These are phyloP conservation scores for Chloranthus sessilifolius DNA, from an alignment of 164 flowering plant genomes.

Conservation along the genomic window DNA sequence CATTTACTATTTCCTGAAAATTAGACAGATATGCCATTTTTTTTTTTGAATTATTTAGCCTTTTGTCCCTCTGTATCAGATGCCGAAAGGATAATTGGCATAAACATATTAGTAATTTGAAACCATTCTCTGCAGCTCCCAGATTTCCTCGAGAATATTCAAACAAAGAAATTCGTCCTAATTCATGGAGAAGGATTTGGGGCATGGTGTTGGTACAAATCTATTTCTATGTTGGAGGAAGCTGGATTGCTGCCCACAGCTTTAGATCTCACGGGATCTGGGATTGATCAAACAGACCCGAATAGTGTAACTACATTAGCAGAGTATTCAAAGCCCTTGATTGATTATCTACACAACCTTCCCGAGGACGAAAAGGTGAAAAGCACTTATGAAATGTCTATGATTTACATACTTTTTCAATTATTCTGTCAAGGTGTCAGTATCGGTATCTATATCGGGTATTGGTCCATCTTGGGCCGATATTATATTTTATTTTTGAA, in stretches of 20 bases:
- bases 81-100: too few relatives aligned
- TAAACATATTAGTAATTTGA: background rate
- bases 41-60: too few relatives aligned
- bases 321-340: conserved; percentile 81
- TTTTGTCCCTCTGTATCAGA: too few relatives aligned
- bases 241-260: conserved; percentile 64
- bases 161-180: conserved; percentile 62
- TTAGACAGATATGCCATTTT: too few relatives aligned
- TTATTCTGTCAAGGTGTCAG: background rate
- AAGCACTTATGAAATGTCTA: background rate
- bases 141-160: conserved; percentile 58
- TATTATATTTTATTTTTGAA: too few relatives aligned
- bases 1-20: too few relatives aligned
- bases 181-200: conserved; percentile 99
- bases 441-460: too few relatives aligned
- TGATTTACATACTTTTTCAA: too few relatives aligned
- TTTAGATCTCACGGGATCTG: conserved; percentile 84
- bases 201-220: conserved; percentile 99
- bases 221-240: conserved; percentile 85
- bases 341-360: conserved; percentile 54
- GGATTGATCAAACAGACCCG: conserved; percentile 60
- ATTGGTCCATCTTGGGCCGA: too few relatives aligned
- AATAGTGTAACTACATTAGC: conserved; percentile 53
- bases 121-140: conserved; percentile 33
- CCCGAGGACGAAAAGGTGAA: conserved; percentile 81